Base-by-base conservation (phyloP, 2,329 filamentous ascomycete species). In the Macroventuria anomochaeta region DNA sequence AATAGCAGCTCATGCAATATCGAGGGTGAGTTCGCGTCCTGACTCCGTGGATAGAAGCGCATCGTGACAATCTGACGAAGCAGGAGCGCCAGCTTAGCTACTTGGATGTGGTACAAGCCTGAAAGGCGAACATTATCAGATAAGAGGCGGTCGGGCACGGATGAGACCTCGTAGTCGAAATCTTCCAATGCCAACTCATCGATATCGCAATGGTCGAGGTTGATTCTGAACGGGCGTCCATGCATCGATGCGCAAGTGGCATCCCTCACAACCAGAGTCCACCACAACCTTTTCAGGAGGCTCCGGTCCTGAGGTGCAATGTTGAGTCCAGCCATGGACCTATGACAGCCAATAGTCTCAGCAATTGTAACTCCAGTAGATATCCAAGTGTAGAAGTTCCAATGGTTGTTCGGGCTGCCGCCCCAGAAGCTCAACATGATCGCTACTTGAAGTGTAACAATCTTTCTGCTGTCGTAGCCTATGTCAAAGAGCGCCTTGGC, bases 371-470 rank as follows among this genome's bases (percentile, higher is more conserved):
- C 49, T 20, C 49, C 42, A 6, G 37, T 46, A 23, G 49, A 53
- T 5, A 53, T 40, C 49, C 42, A 53, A n/a, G 49, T 46, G 18
- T 53, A 53, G 37, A 53, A 53, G 37, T 53, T 53, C 42, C 49
- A 53, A n/a, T 53, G 37, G 6, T 41, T 53, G 5, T 46, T 53
- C 2, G 42, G 49, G 23, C 49, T 53, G 37, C 49, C 49, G 15
- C 49, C 49, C 49, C 42, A 53, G 31, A 46, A 46, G 25, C 36
- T 46, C 31, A 53, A 12, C 3, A 46, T n/a, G n/a, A 53, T 46
- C 5, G 37, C 18, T 0, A 37, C 42, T n/a, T 53, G 42, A 1
- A 53, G 20, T 7, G 37, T 53, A 0, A 41, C 37, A n/a, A 53
- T 37, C 25, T 53, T 53, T 7, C 49, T 53, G 31, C n/a, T 46